phyloP scores from a whole-genome alignment of 2,329 filamentous ascomycete genomes.

The Thielaviopsis ethacetica region DNA sequence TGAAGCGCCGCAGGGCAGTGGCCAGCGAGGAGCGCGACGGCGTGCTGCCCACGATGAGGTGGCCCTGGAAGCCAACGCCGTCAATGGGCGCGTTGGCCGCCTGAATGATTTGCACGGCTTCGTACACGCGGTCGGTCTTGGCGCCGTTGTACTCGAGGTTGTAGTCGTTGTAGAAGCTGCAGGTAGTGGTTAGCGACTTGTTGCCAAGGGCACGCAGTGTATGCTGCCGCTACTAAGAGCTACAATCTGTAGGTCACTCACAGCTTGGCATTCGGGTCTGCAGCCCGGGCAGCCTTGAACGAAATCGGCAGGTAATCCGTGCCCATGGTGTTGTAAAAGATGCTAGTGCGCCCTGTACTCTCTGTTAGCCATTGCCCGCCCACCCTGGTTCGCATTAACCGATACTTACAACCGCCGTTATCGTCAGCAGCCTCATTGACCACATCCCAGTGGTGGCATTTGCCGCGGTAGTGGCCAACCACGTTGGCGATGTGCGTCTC shows the following conservation, averaged over 20 bases:
- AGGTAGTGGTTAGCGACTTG: constrained; percentile 16
- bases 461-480: constrained; percentile 26
- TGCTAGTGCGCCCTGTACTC: constrained; percentile 22
- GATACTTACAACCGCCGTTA: constrained; percentile 25
- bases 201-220: too few species aligned
- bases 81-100: constrained; percentile 31
- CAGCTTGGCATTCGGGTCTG: constrained; percentile 30
- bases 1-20: constrained; percentile 25
- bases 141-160: constrained; percentile 27
- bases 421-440: constrained; percentile 38
- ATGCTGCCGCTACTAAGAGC: too few species aligned
- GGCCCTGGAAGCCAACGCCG: constrained; percentile 33
- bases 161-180: constrained; percentile 30
- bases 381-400: constrained; percentile 20
- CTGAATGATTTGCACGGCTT: constrained; percentile 20
- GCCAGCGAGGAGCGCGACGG: constrained; percentile 26
- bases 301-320: constrained; percentile 32
- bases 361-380: too few species aligned
- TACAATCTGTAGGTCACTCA: too few species aligned
- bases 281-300: constrained; percentile 29
- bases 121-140: constrained; percentile 21
- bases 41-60: constrained; percentile 24
- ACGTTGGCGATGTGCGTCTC: constrained; percentile 34
- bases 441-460: constrained; percentile 36
- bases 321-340: constrained; percentile 33